Evolutionary conservation across 2,329 filamentous ascomycete genomes (phyloP).

Genomic region (Coniochaeta sp.): DNA sequence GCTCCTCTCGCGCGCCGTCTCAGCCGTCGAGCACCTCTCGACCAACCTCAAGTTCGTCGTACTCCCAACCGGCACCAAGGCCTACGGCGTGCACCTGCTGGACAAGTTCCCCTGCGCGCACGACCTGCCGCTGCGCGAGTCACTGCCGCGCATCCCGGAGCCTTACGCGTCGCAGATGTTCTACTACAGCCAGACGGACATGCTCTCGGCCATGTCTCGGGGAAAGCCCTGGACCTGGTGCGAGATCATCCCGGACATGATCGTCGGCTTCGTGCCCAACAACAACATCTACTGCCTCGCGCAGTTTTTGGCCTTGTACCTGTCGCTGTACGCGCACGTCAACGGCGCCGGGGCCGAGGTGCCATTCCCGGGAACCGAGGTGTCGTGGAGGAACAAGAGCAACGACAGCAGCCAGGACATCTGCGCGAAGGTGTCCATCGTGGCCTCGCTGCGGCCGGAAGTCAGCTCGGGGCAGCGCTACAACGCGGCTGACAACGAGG

Average conservation of each 20-base stretch:
- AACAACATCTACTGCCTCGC: conserved; percentile 34
- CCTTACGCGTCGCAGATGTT: conserved; percentile 34
- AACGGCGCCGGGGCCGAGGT: conserved; percentile 28
- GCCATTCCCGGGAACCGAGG: conserved; percentile 28
- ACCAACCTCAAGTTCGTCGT: conserved; percentile 29
- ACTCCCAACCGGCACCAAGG: conserved; percentile 33
- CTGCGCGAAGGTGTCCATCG: conserved; percentile 27
- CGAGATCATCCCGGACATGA: conserved; percentile 34
- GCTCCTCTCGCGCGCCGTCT: conserved; percentile 28
- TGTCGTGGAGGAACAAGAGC: conserved; percentile 26
- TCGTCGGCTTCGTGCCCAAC: conserved; percentile 34
- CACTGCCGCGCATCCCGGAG: conserved; percentile 29
- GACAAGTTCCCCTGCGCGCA: conserved; percentile 20
- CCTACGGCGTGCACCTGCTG: conserved; percentile 24
- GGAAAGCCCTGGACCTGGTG: conserved; percentile 35
- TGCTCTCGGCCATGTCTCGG: conserved; percentile 23
- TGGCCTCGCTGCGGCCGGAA: conserved; percentile 31
- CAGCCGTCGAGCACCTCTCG: conserved; percentile 27
- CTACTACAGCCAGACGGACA: conserved; percentile 37
- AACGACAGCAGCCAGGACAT: conserved; percentile 32
- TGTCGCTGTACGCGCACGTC: conserved; percentile 25
- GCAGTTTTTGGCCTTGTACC: conserved; percentile 29
- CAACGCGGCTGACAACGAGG: conserved; percentile 32
- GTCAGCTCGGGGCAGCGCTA: conserved; percentile 27
- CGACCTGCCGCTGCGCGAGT: conserved; percentile 28